Evolutionary conservation across 495 filamentous ascomycete species (phyloP), one percentile per base, ranked within the genome.

Genomic region (Xylaria grammica): DNA sequence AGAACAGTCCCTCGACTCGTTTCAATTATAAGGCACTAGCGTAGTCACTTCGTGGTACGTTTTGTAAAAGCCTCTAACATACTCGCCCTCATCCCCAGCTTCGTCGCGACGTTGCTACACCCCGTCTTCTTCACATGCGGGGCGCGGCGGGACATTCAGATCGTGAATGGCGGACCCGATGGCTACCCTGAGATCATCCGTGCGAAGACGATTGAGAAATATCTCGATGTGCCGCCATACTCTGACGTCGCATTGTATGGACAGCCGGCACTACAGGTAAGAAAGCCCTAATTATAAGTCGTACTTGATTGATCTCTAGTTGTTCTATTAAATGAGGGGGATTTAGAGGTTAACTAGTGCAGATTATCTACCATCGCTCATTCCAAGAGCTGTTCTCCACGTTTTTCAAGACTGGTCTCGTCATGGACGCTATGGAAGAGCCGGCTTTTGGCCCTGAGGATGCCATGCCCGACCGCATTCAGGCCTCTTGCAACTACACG

Each of bases 371-470:
- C 51, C 78, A 81, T 44, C 78, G 78, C 0, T 74, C 78, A 4
- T 67, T 79, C 24, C 71, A 77, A 22, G 78, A 80, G 45, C 69
- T 81, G 4, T 69, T 81, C 15, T 57, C 54, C n/a, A 61, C 59
- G 24, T 80, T 81, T 56, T 79, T 80, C 72, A 62, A 57, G 32
- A 59, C 49, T 15, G 74, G 73, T 0, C 60, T 81, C 20, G 74
- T 76, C 53, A 67, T 81, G 72, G 79, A 81, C 52, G 77, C 69
- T 9, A 64, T 81, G 53, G 78, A 81, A 45, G 79, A 81, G 67
- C 74, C 77, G 15, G 73, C 73, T 0, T 79, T 81, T 50, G 65
- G 69, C 8, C 60, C 67, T 9, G 72, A 66, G 13, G 69, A 75
- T 44, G 22, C 10, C 2, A 49, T 45, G 13, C 50, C 65, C 17